Evolutionary conservation across 257 asterid species (phyloP).

Genomic region (Gentiana straminea): DNA sequence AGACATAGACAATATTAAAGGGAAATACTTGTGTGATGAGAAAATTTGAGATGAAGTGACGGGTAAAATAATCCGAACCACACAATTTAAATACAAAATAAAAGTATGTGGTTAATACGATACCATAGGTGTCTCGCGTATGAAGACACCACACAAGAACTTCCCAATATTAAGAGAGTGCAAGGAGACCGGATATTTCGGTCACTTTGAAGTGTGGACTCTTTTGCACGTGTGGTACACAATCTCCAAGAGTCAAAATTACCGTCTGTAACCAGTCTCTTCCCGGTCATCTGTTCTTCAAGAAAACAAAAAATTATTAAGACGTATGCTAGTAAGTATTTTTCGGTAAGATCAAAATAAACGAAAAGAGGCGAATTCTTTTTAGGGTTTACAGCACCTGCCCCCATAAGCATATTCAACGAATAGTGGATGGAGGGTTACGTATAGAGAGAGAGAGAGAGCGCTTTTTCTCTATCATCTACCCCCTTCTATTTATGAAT

Average conservation of each 20-base stretch:
- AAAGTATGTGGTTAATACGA: no score
- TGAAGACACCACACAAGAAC: no score
- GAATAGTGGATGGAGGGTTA: conserved; percentile 14
- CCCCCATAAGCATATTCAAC: conserved; percentile 12
- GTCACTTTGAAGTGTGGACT: conserved; percentile 21
- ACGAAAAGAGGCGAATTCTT: not conserved
- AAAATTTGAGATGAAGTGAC: no score
- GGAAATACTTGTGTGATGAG: no score
- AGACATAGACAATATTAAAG: no score
- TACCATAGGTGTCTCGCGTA: no score
- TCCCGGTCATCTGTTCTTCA: conserved; percentile 1
- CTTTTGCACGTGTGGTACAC: conserved; percentile 33
- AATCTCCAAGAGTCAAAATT: conserved; percentile 16
- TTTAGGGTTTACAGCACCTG: conserved; percentile 15
- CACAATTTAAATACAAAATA: no score
- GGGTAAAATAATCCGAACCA: no score
- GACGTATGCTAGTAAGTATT: not conserved
- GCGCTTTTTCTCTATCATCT: conserved; percentile 6
- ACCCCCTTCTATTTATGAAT: conserved; percentile 3
- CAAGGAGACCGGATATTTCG: conserved; percentile 17
- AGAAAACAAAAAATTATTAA: not conserved
- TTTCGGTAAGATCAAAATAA: not conserved
- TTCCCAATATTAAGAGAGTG: not conserved
- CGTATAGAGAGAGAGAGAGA: conserved; percentile 7
- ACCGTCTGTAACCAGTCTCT: conserved; percentile 21